These are phyloP conservation scores for Diaporthe velutina DNA, from an alignment of 2,329 filamentous ascomycete genomes.

Conservation along the genomic window DNA sequence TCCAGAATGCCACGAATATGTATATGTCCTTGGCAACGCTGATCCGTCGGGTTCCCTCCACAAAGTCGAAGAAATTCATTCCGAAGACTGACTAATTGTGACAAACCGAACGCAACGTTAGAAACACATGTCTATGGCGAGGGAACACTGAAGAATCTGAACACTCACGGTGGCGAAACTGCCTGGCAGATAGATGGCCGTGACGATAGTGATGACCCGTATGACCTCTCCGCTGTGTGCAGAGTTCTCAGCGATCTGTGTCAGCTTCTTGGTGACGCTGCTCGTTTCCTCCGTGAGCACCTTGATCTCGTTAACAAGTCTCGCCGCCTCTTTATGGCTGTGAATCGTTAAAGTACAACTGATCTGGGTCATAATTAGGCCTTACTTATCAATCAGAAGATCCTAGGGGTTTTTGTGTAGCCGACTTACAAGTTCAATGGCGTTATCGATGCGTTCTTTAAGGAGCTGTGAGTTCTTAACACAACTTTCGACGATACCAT, in stretches of 20 bases:
- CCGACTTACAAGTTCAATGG: slow-evolving; percentile 36
- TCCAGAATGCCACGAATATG: slow-evolving; percentile 30
- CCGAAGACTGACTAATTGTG: slow-evolving; percentile 37
- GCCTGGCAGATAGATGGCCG: slow-evolving; percentile 45
- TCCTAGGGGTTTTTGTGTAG: accelerated
- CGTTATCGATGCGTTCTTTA: slow-evolving; percentile 36
- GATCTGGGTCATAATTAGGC: slow-evolving; percentile 24
- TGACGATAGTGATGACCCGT: slow-evolving; percentile 45
- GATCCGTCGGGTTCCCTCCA: slow-evolving; percentile 7
- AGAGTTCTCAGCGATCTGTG: slow-evolving; percentile 43
- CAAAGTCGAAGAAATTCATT: slow-evolving; percentile 43
- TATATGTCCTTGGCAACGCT: slow-evolving; percentile 7
- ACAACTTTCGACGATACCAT: slow-evolving; percentile 13
- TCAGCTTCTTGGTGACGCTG: slow-evolving; percentile 41
- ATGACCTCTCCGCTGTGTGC: slow-evolving; percentile 45
- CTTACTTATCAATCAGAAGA: not conserved
- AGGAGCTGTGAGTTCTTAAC: slow-evolving; percentile 30
- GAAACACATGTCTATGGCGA: no score
- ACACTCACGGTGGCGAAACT: slow-evolving; percentile 43
- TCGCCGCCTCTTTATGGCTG: slow-evolving; percentile 36
- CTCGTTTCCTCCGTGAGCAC: slow-evolving; percentile 40
- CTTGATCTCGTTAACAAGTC: slow-evolving; percentile 38
- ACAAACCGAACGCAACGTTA: not conserved
- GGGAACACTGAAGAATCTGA: not conserved
- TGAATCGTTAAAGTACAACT: slow-evolving; percentile 36